phyloP scores from a whole-genome alignment of 352 stramenopile species.

The Phytopythium mirpurense region DNA sequence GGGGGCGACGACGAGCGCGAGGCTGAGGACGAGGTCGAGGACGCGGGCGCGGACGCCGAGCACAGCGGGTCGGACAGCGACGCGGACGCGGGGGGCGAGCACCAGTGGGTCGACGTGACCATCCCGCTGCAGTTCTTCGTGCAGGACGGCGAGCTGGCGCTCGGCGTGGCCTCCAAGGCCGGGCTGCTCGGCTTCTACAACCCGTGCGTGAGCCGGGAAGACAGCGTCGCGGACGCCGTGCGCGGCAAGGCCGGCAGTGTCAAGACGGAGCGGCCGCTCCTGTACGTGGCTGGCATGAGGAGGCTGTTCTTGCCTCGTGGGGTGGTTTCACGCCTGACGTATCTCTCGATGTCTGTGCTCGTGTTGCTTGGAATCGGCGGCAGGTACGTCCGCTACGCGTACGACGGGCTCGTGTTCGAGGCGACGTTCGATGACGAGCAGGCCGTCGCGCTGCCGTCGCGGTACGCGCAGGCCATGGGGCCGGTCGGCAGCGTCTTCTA shows the following conservation, averaged over 20 bases:
- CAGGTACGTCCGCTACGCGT: slow-evolving; percentile 78
- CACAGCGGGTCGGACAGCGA: slow-evolving; percentile 5
- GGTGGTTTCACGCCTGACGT: too few species aligned
- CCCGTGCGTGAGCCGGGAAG: slow-evolving; percentile 48
- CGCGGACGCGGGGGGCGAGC: slow-evolving; percentile 16
- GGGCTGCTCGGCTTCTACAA: slow-evolving; percentile 81
- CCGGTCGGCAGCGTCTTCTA: slow-evolving; percentile 60
- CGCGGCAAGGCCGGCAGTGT: slow-evolving; percentile 3
- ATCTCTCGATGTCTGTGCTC: background rate
- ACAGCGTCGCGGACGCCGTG: slow-evolving; percentile 29
- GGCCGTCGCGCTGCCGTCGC: slow-evolving; percentile 62
- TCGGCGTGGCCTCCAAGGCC: slow-evolving; percentile 56
- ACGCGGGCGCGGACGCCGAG: slow-evolving; percentile 10
- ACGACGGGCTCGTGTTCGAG: slow-evolving; percentile 69
- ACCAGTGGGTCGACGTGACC: slow-evolving; percentile 73
- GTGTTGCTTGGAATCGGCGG: background rate
- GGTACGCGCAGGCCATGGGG: slow-evolving; percentile 69
- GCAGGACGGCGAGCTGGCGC: slow-evolving; percentile 52
- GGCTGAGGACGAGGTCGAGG: too few species aligned
- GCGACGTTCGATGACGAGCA: slow-evolving; percentile 77
- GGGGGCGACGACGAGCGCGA: background rate
- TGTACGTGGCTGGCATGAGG: too few species aligned
- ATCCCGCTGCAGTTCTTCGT: slow-evolving; percentile 81
- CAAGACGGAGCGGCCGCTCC: slow-evolving; percentile 29
- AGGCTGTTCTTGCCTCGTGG: too few species aligned